A percentile compares a stretch with the other conserved stretches of the same genome.
These are phyloP conservation scores for Mucor sp. DNA, from an alignment of 371 early-diverging fungal species.

Conservation along the genomic window DNA sequence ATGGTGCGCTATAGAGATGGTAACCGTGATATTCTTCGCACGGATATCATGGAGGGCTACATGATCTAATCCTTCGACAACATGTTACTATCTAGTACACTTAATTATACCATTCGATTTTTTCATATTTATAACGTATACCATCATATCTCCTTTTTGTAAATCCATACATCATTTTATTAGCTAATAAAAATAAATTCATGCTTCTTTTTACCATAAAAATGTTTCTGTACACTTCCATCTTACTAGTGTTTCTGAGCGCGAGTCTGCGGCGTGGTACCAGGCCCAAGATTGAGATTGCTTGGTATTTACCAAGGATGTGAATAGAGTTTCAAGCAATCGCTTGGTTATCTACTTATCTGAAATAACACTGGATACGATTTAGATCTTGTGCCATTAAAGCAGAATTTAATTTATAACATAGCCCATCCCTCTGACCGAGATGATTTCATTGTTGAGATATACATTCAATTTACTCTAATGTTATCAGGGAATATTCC, in stretches of 20 bases:
- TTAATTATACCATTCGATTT: neutral
- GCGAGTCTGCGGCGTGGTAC: too few species aligned
- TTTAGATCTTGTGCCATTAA: neutral
- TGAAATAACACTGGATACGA: neutral
- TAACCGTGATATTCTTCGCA: conserved; percentile 46
- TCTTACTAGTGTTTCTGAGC: neutral
- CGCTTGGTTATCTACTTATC: neutral
- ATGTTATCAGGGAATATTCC: neutral
- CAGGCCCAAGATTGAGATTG: neutral
- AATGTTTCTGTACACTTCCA: neutral
- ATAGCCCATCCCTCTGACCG: neutral
- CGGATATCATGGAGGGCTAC: conserved; percentile 47
- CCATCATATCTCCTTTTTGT: neutral
- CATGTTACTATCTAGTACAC: neutral
- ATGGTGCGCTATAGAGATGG: conserved; percentile 52
- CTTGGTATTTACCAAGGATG: neutral
- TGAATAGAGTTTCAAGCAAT: neutral
- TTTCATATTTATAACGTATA: neutral
- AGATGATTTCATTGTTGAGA: neutral
- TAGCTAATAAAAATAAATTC: neutral
- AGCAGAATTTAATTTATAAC: neutral
- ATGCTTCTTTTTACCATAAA: neutral
- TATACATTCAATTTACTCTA: neutral
- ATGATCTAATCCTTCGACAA: conserved; percentile 22
- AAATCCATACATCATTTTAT: neutral